Percentiles rank a stretch among this genome's conserved stretches.
phyloP scores from a whole-genome alignment of 352 stramenopile genomes.

The Globisporangium abappressorium region DNA sequence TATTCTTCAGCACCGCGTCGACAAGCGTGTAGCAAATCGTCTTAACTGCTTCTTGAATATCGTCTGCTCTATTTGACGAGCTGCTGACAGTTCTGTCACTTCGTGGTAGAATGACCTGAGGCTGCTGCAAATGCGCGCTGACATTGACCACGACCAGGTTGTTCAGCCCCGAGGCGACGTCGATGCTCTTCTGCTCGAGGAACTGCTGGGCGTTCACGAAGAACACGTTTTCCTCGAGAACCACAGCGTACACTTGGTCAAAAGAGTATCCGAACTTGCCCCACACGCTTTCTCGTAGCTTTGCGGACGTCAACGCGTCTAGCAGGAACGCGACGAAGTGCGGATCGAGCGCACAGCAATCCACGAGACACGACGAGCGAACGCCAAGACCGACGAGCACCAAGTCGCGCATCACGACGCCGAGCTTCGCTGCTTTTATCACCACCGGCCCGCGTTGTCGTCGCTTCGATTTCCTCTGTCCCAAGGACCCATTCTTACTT shows the following conservation, averaged over 20 bases:
- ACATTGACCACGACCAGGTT: conserved; percentile 33
- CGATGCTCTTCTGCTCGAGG: conserved; percentile 30
- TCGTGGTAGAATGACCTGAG: conserved; percentile 10
- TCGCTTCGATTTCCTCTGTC: not conserved
- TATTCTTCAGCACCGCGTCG: not conserved
- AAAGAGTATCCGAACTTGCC: not conserved
- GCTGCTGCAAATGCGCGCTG: conserved; percentile 20
- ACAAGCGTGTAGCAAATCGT: conserved; percentile 5
- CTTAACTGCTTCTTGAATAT: not conserved
- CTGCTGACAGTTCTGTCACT: not conserved
- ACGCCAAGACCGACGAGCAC: conserved; percentile 34
- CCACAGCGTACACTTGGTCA: conserved; percentile 22
- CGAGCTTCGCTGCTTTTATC: conserved; percentile 25
- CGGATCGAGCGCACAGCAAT: conserved; percentile 33
- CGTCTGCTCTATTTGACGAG: not conserved
- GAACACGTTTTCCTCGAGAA: conserved; percentile 43
- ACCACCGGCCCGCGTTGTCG: not conserved
- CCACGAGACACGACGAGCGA: conserved; percentile 40
- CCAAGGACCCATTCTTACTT: not conserved
- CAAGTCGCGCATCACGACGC: conserved; percentile 33
- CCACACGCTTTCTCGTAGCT: not conserved
- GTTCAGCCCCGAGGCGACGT: conserved; percentile 19
- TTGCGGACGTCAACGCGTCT: conserved; percentile 10
- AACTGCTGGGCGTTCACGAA: conserved; percentile 36
- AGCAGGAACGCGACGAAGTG: conserved; percentile 25